Base-by-base conservation (phyloP, 2,329 filamentous ascomycete genomes). In the Bipolaris gigantea region DNA sequence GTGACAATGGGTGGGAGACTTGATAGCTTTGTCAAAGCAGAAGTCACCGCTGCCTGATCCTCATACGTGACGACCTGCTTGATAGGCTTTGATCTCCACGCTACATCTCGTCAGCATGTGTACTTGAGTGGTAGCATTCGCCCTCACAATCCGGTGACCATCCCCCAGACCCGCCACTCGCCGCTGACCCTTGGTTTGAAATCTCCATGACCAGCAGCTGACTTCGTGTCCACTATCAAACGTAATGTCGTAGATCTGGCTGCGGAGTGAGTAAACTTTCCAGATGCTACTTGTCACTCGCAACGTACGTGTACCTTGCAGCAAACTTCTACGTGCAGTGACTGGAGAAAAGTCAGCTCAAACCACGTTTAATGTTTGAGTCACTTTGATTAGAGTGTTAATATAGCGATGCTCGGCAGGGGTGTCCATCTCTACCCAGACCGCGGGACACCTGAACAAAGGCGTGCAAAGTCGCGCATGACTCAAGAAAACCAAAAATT, bases 31-130 rank as follows among this genome's bases (percentile, higher is more conserved):
- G 77, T 73, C 41, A 86, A 77, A 13, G 88, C 84, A 42, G 81
- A 81, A 47, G 81, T 74, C 35, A 92, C 81, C 19, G 82, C 83
- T 13, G 76, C 71, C 36, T 79, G 72, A 66, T 92, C 85, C 3
- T 85, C 81, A 72, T 93, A 93, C 33, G 81, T 77, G 25, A 90
- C 88, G 11, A 83, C 79, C 74, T 94, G 90, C 74, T 89, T 89
- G 75, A 92, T 89, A 36, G 89, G 89, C 73, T 90, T 92, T 50
- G 83, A 80, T 64, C 86, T 83, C 90, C 90, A 94, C 39, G 89
- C 89, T 69, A 48, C 9, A 19, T n/a, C 7, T 6, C 8, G 55
- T 71, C 38, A 71, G 59, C 33, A 38, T 27, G 23, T 32, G 5
- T 21, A 18, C 21, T 1, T 5, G 6, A 8, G 5, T 15, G 15